A percentile compares a stretch with the other conserved stretches of the same genome.
Evolutionary conservation across 2,329 filamentous ascomycete species (phyloP).

Genomic region (Diaporthe sp.): DNA sequence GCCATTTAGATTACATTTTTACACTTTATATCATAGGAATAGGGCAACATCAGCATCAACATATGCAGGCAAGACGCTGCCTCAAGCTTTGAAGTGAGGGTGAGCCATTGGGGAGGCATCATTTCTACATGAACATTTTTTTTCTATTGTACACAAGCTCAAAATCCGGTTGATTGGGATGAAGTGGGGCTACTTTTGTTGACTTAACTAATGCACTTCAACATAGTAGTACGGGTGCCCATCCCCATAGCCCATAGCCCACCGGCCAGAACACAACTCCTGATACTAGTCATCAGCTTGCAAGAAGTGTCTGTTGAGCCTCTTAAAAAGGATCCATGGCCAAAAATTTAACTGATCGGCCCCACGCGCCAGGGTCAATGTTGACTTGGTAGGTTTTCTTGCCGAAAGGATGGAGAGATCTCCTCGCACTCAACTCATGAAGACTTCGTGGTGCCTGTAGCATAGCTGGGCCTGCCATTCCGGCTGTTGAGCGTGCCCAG

Average conservation of each 20-base stretch:
- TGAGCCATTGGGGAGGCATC: too few species aligned
- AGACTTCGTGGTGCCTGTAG: not conserved
- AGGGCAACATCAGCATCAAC: too few species aligned
- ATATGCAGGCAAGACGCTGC: too few species aligned
- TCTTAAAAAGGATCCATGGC: not conserved
- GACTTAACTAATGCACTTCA: too few species aligned
- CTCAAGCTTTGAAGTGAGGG: too few species aligned
- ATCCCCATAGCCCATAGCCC: not conserved
- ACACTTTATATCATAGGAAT: too few species aligned
- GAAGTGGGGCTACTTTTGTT: too few species aligned
- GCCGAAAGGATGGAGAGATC: slow-evolving; percentile 25
- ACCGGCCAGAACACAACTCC: not conserved
- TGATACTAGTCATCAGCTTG: not conserved
- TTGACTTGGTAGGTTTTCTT: not conserved
- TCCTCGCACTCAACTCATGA: slow-evolving; percentile 10
- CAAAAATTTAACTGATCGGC: not conserved
- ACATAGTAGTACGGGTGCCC: not conserved
- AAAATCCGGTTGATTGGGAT: too few species aligned
- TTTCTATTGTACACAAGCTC: too few species aligned
- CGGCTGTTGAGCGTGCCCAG: not conserved
- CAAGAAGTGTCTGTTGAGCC: not conserved
- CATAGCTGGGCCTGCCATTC: not conserved
- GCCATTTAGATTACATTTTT: too few species aligned
- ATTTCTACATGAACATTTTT: too few species aligned
- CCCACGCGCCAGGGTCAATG: not conserved